These are phyloP conservation scores for Cylindrotheca fusiformis DNA, from an alignment of 108 stramenopile species.

Conservation along the genomic window DNA sequence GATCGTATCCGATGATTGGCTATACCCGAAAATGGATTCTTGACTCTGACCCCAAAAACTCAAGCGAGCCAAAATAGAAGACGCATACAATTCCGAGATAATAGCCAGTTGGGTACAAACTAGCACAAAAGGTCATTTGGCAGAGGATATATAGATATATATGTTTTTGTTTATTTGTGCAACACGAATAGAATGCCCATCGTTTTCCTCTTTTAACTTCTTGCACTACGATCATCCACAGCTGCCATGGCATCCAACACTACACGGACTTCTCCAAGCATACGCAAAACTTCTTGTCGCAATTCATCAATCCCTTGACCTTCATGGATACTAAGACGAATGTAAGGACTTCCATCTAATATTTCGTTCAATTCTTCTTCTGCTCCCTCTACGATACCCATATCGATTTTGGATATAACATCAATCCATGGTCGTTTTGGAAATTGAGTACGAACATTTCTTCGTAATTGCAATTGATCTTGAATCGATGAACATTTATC, in stretches of 20 bases:
- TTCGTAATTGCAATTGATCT: conserved; percentile 86
- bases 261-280: conserved; percentile 86
- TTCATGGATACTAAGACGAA: conserved; percentile 73
- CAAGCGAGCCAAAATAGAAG: conserved; percentile 70
- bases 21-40: conserved; percentile 76
- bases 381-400: conserved; percentile 71
- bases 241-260: conserved; percentile 86
- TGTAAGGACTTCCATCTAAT: conserved; percentile 58
- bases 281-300: conserved; percentile 69
- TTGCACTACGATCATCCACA: conserved; percentile 48
- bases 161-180: neutral
- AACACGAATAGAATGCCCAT: neutral
- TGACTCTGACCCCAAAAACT: conserved; percentile 81
- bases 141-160: conserved; percentile 22
- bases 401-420: conserved; percentile 92
- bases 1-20: conserved; percentile 78
- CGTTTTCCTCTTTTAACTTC: neutral
- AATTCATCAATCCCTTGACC: conserved; percentile 75
- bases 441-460: conserved; percentile 71
- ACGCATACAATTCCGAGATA: conserved; percentile 45
- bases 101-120: conserved; percentile 68
- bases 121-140: conserved; percentile 62
- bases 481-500: conserved; percentile 82
- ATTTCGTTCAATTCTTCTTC: conserved; percentile 66
- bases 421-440: conserved; percentile 95